Evolutionary conservation across 2,329 filamentous ascomycete genomes (phyloP).

Genomic region (Pezicula carpinea): DNA sequence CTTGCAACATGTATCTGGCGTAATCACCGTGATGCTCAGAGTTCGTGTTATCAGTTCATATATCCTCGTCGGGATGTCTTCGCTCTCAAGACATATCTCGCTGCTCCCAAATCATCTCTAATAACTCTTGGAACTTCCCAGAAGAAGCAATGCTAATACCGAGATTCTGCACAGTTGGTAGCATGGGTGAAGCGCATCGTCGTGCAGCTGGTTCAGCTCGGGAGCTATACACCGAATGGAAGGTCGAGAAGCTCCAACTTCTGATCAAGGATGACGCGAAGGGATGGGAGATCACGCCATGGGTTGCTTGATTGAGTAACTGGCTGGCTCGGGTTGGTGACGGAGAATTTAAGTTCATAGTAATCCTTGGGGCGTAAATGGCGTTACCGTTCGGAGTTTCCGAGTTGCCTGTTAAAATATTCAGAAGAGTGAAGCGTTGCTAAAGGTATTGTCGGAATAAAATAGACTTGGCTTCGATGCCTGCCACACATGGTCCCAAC

Average conservation of each 20-base stretch:
- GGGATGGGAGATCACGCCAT: conserved; percentile 59
- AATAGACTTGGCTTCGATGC: too few relatives aligned
- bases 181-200: conserved; percentile 53
- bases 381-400: background rate
- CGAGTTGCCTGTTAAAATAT: background rate
- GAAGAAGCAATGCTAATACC: too few relatives aligned
- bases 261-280: conserved; percentile 60
- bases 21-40: conserved; percentile 51
- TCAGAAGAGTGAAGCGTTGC: background rate
- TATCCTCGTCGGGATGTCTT: too few relatives aligned
- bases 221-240: conserved; percentile 62
- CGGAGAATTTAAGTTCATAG: background rate
- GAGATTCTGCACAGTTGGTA: conserved; percentile 36
- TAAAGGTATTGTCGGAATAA: too few relatives aligned
- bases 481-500: too few relatives aligned
- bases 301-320: conserved; percentile 35
- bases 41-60: too few relatives aligned
- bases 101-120: too few relatives aligned
- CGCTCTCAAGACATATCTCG: too few relatives aligned
- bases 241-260: conserved; percentile 66
- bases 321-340: background rate
- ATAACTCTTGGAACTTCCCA: too few relatives aligned
- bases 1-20: conserved; percentile 75
- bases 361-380: background rate
- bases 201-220: conserved; percentile 62